Evolutionary conservation across 1,284 basidiomycete genomes (phyloP), one percentile per base, ranked within the genome.

Genomic region (Earliella scabrosa): DNA sequence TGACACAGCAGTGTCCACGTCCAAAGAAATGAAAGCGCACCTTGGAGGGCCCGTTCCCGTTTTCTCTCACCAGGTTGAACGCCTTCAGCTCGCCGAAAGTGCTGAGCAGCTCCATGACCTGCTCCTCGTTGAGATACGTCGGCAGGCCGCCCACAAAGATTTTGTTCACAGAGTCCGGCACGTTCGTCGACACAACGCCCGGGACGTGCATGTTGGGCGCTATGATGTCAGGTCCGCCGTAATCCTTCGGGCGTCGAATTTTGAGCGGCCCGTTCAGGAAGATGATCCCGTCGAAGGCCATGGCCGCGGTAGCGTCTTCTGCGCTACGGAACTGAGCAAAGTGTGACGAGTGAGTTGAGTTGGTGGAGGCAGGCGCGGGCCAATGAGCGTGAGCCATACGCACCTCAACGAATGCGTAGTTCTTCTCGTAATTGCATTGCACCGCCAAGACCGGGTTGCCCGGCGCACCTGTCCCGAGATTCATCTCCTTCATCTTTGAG

Each of bases 51-150:
- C 92, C 92, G 54, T 88, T 92, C 49, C 89, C 88, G 59, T 90
- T 92, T 71, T 99, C 97, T 63, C 97, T 90, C 61, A 99, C 97
- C 54, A 99, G 82, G 70, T 99, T 98, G 85, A 99, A 99, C 3
- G 93, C 93, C 71, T 93, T 94, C 51, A 99, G 82, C 65, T 99
- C 97, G 59, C 97, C 97, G 71, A 99, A 99, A 68, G 90, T 93
- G 80, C 95, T 97, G 59, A 99, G 81, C 35, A 99, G 74, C 73
- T 99, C 97, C 85, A 96, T 93, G 52, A 99, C 96, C 76, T 99
- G 96, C 66, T 98, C 97, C 73, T 98, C 95, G 64, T 92, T 94
- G 35, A 99, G 84, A 73, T 98, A 98, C 18, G 92, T 86, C 16
- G 97, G 97, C 50, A 99, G 78, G 54, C 96, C 97, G 49, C 97